Conservation (phyloP, 1,284 basidiomycete species). For the Cutaneotrichosporon arboriforme region DNA sequence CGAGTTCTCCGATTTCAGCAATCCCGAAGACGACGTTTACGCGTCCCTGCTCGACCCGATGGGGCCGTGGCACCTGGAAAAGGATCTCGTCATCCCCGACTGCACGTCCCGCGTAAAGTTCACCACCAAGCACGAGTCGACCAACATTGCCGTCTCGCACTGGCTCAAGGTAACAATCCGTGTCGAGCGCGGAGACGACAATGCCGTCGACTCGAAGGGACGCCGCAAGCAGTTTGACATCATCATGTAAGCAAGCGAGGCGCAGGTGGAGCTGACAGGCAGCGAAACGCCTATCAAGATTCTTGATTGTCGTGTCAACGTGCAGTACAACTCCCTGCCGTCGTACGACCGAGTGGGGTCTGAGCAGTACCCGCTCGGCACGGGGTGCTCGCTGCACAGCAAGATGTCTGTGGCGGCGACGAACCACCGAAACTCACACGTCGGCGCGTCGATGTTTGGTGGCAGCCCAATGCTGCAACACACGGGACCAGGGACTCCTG, state of each 20-base stretch:
- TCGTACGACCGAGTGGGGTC: constrained; percentile 38
- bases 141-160: constrained; percentile 75
- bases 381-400: constrained; percentile 35
- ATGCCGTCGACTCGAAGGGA: constrained; percentile 60
- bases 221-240: constrained; percentile 80
- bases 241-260: constrained; percentile 54
- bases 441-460: not conserved
- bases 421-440: not conserved
- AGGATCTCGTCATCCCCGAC: constrained; percentile 48
- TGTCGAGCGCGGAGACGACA: constrained; percentile 72
- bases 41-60: constrained; percentile 51
- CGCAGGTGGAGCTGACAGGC: not conserved
- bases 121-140: constrained; percentile 73
- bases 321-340: constrained; percentile 69
- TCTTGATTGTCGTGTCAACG: constrained; percentile 64
- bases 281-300: constrained; percentile 50
- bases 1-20: constrained; percentile 45
- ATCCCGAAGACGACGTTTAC: constrained; percentile 46
- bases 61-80: constrained; percentile 56
- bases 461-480: too few relatives aligned
- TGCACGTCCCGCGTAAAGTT: constrained; percentile 59
- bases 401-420: not conserved
- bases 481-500: too few relatives aligned
- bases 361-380: constrained; percentile 9
- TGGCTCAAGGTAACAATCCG: constrained; percentile 75